Evolutionary conservation across 345 rosid genomes (phyloP).

Genomic region (Arabidopsis suecica): DNA sequence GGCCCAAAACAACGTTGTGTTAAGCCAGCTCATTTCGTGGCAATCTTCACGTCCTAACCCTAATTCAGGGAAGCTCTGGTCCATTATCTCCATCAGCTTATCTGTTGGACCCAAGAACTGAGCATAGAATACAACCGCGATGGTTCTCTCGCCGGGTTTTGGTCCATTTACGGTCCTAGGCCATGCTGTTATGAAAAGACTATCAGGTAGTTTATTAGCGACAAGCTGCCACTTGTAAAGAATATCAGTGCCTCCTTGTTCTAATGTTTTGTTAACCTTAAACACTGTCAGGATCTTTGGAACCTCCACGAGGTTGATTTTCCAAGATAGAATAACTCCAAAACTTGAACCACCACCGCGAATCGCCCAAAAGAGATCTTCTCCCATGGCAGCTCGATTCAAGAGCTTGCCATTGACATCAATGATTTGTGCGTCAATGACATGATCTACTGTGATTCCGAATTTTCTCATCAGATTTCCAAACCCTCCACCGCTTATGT

Average conservation of each 20-base stretch:
- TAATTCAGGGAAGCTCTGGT: constrained; percentile 44
- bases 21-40: constrained; percentile 51
- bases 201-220: constrained; percentile 39
- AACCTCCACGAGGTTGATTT: constrained; percentile 26
- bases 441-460: constrained; percentile 56
- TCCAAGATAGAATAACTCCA: constrained; percentile 31
- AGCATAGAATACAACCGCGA: constrained; percentile 41
- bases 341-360: constrained; percentile 28
- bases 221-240: constrained; percentile 60
- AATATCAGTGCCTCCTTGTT: constrained; percentile 58
- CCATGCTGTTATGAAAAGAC: constrained; percentile 55
- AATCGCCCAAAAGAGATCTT: constrained; percentile 54
- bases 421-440: constrained; percentile 56
- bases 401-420: constrained; percentile 53
- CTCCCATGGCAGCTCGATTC: constrained; percentile 61
- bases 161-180: constrained; percentile 4
- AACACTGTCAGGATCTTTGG: constrained; percentile 34
- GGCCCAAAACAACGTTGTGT: constrained; percentile 42
- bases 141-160: constrained; percentile 38
- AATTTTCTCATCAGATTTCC: constrained; percentile 61
- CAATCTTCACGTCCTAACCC: constrained; percentile 42
- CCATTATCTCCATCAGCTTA: constrained; percentile 41
- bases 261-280: constrained; percentile 32
- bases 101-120: constrained; percentile 49
- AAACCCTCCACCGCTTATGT: constrained; percentile 59